Evolutionary conservation across 371 early-diverging fungal species (phyloP).

Genomic region (Blyttiomyces sp.): DNA sequence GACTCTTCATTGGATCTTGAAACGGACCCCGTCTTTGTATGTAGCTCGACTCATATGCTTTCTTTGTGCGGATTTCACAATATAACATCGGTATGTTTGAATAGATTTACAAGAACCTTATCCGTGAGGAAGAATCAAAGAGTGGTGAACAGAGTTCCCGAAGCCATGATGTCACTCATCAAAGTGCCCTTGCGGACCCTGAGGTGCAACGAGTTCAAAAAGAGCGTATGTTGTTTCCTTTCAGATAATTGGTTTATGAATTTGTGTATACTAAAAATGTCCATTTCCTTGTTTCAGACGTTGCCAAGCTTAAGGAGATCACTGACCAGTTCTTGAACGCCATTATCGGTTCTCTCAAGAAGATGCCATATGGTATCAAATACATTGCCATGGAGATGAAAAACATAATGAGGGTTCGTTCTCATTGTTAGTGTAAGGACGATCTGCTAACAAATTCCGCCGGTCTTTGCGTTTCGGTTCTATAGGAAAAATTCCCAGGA

Average conservation of each 20-base stretch:
- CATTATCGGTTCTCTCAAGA: conserved; percentile 71
- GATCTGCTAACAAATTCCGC: no score
- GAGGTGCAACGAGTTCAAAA: conserved; percentile 80
- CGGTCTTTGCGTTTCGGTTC: background rate
- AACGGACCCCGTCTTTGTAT: conserved; percentile 80
- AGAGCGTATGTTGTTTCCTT: conserved; percentile 39
- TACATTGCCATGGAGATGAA: conserved; percentile 88
- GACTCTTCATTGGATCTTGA: conserved; percentile 83
- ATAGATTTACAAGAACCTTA: conserved; percentile 78
- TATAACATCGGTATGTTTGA: background rate
- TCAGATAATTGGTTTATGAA: background rate
- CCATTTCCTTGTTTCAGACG: conserved; percentile 29
- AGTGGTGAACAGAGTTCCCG: conserved; percentile 80
- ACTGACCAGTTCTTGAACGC: conserved; percentile 78
- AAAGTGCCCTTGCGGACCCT: conserved; percentile 81
- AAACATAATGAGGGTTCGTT: conserved; percentile 57
- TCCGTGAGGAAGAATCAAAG: conserved; percentile 84
- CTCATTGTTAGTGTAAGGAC: no score
- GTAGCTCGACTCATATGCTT: conserved; percentile 3
- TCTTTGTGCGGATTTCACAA: background rate
- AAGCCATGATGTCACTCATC: conserved; percentile 71
- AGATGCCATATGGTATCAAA: conserved; percentile 95
- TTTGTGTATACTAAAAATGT: background rate
- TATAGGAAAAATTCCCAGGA: conserved; percentile 70
- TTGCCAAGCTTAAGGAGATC: conserved; percentile 71